phyloP scores from a whole-genome alignment of 1,284 basidiomycete species.

The Grifola frondosa region DNA sequence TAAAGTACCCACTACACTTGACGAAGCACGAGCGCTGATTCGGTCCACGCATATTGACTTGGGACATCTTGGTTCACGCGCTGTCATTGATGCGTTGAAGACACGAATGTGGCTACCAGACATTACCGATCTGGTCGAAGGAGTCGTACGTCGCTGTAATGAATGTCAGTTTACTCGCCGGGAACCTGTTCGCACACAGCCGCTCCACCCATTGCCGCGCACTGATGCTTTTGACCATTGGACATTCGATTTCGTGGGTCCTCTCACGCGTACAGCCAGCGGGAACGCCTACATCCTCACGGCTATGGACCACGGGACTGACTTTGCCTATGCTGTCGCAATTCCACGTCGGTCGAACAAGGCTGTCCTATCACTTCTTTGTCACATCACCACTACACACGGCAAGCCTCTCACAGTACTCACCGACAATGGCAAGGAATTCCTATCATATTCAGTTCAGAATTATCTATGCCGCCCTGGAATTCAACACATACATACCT shows the following conservation, averaged over 20 bases:
- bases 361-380: too few species aligned
- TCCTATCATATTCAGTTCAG: too few species aligned
- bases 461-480: too few species aligned
- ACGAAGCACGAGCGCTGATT: neutral
- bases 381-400: too few species aligned
- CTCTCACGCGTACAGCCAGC: neutral
- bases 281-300: neutral
- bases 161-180: neutral
- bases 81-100: neutral
- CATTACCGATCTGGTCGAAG: neutral
- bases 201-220: neutral
- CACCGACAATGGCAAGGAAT: too few species aligned
- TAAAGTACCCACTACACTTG: neutral
- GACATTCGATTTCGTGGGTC: neutral
- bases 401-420: too few species aligned
- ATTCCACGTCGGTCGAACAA: too few species aligned
- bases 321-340: too few species aligned
- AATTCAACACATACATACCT: too few species aligned
- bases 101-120: neutral
- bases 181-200: neutral
- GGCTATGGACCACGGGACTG: neutral
- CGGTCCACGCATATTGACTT: neutral
- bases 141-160: neutral
- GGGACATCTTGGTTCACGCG: neutral
- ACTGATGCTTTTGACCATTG: neutral